Evolutionary conservation across 805 yeast species (phyloP).

Genomic region (Yarrowia porcina): DNA sequence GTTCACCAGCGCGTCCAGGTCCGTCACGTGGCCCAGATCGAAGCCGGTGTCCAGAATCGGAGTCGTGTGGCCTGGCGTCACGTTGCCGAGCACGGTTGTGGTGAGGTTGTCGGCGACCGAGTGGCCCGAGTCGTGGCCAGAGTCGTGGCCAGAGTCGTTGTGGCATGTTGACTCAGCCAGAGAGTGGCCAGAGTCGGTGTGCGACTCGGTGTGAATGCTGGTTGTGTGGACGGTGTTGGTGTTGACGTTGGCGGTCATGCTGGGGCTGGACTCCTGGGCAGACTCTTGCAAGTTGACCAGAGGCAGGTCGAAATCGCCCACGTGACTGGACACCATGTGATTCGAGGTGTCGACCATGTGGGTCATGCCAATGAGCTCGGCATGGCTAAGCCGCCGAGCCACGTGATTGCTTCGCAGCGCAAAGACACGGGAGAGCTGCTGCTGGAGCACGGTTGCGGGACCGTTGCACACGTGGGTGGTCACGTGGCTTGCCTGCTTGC

Average conservation of each 20-base stretch:
- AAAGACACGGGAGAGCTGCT: conserved; percentile 3
- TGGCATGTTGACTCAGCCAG: too few species aligned
- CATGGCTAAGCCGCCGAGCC: too few species aligned
- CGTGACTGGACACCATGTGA: neutral
- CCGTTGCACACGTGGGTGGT: neutral
- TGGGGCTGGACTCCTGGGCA: too few species aligned
- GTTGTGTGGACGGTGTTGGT: too few species aligned
- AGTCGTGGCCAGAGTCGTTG: too few species aligned
- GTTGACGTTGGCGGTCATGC: neutral
- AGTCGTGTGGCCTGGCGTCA: conserved; percentile 7
- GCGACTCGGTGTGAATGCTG: too few species aligned
- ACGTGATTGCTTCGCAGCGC: neutral
- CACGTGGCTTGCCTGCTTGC: conserved; percentile 6
- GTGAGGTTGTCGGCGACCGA: too few species aligned
- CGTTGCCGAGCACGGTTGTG: neutral
- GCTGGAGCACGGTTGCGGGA: neutral
- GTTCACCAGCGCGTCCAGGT: neutral
- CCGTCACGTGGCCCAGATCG: neutral
- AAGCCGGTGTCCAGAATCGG: neutral
- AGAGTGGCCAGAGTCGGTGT: too few species aligned
- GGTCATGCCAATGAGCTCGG: too few species aligned
- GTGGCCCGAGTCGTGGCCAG: too few species aligned
- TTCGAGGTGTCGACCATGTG: neutral
- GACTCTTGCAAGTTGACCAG: too few species aligned
- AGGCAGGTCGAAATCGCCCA: neutral